phyloP scores from a whole-genome alignment of 768 basidiomycete genomes.

The Auricularia cornea region DNA sequence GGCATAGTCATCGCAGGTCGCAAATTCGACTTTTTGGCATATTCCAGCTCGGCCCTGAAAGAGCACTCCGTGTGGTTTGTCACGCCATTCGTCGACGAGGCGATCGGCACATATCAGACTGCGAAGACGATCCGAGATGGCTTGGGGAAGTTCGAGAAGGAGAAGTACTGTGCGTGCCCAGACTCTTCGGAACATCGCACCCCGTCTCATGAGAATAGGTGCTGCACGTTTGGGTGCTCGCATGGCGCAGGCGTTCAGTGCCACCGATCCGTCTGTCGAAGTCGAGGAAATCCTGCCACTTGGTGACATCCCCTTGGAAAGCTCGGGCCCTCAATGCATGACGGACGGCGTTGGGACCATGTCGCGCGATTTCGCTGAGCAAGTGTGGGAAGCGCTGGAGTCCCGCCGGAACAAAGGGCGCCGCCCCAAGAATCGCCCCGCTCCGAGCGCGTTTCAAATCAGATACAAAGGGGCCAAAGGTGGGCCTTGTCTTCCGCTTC shows the following conservation, averaged over 20 bases:
- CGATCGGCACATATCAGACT: slow-evolving; percentile 22
- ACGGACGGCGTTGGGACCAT: slow-evolving; percentile 68
- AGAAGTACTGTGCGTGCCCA: slow-evolving; percentile 1
- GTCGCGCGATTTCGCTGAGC: slow-evolving; percentile 43
- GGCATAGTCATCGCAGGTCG: slow-evolving; percentile 50
- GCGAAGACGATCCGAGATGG: slow-evolving; percentile 44
- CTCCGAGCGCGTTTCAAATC: slow-evolving; percentile 49
- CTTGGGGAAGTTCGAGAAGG: slow-evolving; percentile 45
- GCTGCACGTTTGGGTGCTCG: slow-evolving; percentile 67
- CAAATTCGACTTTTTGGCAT: slow-evolving; percentile 55
- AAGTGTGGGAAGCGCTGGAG: slow-evolving; percentile 36
- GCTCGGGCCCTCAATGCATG: slow-evolving; percentile 34
- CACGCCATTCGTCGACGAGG: slow-evolving; percentile 38
- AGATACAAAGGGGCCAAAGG: slow-evolving; percentile 57
- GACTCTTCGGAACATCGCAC: too few species aligned
- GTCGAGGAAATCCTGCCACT: slow-evolving; percentile 32
- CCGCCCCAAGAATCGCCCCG: slow-evolving; percentile 22
- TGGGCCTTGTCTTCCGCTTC: background rate
- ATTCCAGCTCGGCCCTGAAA: slow-evolving; percentile 68
- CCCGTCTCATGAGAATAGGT: slow-evolving; percentile 37
- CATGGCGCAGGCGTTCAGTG: slow-evolving; percentile 66
- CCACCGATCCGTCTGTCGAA: slow-evolving; percentile 53
- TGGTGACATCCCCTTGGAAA: slow-evolving; percentile 29
- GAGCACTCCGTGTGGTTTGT: slow-evolving; percentile 64
- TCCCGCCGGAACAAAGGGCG: slow-evolving; percentile 22